Evolutionary conservation across 164 flowering plant genomes (phyloP), one percentile per base, ranked within the genome.

Genomic region (Buxus sempervirens): DNA sequence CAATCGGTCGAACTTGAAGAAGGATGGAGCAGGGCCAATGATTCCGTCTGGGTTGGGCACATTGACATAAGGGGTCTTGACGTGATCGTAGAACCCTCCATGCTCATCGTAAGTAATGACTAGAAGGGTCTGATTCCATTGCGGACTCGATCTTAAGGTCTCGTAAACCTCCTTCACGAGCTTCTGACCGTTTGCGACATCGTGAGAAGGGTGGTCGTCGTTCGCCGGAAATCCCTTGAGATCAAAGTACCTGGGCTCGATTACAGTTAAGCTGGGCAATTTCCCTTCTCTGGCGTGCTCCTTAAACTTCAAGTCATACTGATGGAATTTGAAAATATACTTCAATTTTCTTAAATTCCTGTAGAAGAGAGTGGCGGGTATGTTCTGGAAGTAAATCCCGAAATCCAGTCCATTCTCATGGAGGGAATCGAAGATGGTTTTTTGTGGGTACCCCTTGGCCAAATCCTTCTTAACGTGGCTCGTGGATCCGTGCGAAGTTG

Each of bases 121-220:
- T 67, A 94, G 65, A 63, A 91, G 88, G 15, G 89, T 90, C 78
- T 94, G 80, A 75, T 94, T 94, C 98, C 98, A 94, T 56, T 91
- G 97, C 8, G 97, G 96, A 68, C 97, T 85, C 0, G 82, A 77
- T 60, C 98, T 87, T 78, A 94, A 64, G 18, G 88, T 62, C 82
- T 94, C 97, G 61, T 94, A 94, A 0, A 90, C 96, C 78, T 94
- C 95, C 80, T 91, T 94, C 62, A 94, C 96, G 20, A 94, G 78
- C 64, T 75, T 89, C 79, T 94, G 98, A 63, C 98, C 98, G 70
- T 88, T 78, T 0, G 95, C 95, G 0, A 94, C 92, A 76, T 94
- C 97, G 69, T 94, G 97, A 16, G 97, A 85, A 1, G 97, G 97
- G 55, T 94, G 98, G 66, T 90, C 97, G 66, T 94, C 98, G 54